Percentiles rank a stretch among this genome's conserved stretches.
Evolutionary conservation across 1,139 yeast genomes (phyloP).

Genomic region (Sugiyamaella grinbergsii): DNA sequence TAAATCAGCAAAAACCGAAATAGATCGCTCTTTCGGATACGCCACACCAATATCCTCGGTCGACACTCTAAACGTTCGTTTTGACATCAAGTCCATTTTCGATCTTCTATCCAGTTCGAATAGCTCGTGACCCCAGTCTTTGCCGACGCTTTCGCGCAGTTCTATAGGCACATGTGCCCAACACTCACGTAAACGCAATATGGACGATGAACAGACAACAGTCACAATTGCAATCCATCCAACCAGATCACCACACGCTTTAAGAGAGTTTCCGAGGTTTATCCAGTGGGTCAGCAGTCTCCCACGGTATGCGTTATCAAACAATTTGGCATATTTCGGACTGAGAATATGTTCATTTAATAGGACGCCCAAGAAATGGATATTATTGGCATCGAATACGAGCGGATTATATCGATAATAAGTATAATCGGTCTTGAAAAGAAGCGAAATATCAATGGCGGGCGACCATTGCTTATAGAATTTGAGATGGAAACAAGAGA

Average conservation of each 20-base stretch:
- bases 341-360: slow-evolving; percentile 73
- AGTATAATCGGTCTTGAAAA: slow-evolving; percentile 49
- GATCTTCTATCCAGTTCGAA: slow-evolving; percentile 83
- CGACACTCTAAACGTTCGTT: slow-evolving; percentile 69
- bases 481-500: slow-evolving; percentile 43
- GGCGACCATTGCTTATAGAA: slow-evolving; percentile 68
- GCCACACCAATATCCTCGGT: slow-evolving; percentile 84
- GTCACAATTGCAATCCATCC: slow-evolving; percentile 94
- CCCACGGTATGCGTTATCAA: slow-evolving; percentile 54
- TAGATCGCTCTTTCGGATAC: slow-evolving; percentile 74
- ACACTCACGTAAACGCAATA: slow-evolving; percentile 67
- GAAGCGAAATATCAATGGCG: slow-evolving; percentile 58
- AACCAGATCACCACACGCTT: slow-evolving; percentile 87
- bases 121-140: slow-evolving; percentile 93
- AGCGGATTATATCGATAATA: slow-evolving; percentile 57
- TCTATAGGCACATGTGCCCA: slow-evolving; percentile 76
- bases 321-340: slow-evolving; percentile 32
- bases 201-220: slow-evolving; percentile 77
- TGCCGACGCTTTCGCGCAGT: slow-evolving; percentile 62
- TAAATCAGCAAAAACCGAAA: slow-evolving; percentile 91
- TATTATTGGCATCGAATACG: slow-evolving; percentile 68
- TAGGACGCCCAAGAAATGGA: slow-evolving; percentile 76
- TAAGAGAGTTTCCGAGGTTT: slow-evolving; percentile 74
- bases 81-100: slow-evolving; percentile 53
- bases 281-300: slow-evolving; percentile 80